phyloP scores from a whole-genome alignment of 768 basidiomycete species.

The Lactarius trivialis region DNA sequence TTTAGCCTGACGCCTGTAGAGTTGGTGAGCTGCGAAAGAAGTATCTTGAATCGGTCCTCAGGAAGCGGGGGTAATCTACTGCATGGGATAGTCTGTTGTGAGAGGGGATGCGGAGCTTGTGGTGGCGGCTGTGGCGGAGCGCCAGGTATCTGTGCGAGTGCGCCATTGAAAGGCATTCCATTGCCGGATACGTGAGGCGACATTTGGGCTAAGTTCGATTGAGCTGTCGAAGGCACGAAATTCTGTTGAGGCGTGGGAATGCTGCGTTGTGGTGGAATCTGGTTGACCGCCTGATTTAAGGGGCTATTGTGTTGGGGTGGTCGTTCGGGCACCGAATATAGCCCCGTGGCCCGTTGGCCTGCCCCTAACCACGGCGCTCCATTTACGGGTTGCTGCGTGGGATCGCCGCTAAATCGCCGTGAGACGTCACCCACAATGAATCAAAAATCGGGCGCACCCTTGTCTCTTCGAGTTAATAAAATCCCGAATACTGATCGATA shows the following conservation, averaged over 20 bases:
- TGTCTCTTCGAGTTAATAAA: constrained; percentile 1
- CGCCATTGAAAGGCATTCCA: neutral
- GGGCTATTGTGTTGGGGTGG: constrained; percentile 13
- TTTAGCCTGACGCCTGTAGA: neutral
- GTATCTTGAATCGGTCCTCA: constrained; percentile 7
- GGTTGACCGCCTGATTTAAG: constrained; percentile 10
- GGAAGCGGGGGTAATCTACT: neutral
- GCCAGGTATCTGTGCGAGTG: neutral
- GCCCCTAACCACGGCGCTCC: neutral
- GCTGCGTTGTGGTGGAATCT: constrained; percentile 1
- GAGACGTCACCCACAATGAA: neutral
- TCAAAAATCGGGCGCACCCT: neutral
- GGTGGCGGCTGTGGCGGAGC: constrained; percentile 8
- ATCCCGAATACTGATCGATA: neutral
- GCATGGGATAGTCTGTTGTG: neutral
- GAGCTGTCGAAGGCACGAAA: constrained; percentile 3
- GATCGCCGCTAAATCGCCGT: constrained; percentile 5
- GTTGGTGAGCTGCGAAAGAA: constrained; percentile 1
- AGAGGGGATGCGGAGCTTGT: neutral
- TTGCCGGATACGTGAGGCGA: constrained; percentile 3
- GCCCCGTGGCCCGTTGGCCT: constrained; percentile 5
- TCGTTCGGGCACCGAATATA: constrained; percentile 8
- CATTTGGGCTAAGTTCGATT: constrained; percentile 15
- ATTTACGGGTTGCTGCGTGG: constrained; percentile 8
- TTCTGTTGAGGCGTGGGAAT: constrained; percentile 16